A percentile compares a stretch with the other conserved stretches of the same genome.
Conservation (phyloP, 768 basidiomycete species). For the Leccinum disarticulatum region DNA sequence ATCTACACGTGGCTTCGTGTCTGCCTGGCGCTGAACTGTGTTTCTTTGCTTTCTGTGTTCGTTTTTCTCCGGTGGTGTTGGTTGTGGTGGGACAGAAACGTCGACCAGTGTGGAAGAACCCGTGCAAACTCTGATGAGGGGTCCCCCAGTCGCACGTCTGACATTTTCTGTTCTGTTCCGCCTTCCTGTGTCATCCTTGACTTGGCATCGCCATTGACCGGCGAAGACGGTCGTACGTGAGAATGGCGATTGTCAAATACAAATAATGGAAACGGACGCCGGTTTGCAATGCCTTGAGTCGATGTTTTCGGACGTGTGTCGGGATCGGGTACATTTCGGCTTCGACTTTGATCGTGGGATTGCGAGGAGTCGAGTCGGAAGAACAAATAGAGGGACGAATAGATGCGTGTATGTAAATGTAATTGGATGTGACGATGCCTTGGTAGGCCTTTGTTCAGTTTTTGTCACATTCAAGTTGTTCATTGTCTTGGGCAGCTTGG, state of each 20-base stretch:
- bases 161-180: not conserved
- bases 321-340: not conserved
- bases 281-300: not conserved
- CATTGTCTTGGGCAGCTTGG: too few relatives aligned
- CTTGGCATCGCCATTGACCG: not conserved
- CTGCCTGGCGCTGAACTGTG: not conserved
- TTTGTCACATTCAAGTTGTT: not conserved
- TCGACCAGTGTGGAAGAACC: slow-evolving; percentile 20
- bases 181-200: not conserved
- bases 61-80: not conserved
- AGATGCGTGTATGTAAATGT: not conserved
- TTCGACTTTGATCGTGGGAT: not conserved
- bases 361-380: too few relatives aligned
- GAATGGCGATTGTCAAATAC: not conserved
- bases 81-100: slow-evolving; percentile 13
- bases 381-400: not conserved
- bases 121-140: slow-evolving; percentile 18
- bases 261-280: not conserved
- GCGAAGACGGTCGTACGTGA: not conserved
- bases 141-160: not conserved
- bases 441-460: not conserved
- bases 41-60: not conserved
- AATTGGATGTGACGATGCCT: not conserved
- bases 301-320: not conserved
- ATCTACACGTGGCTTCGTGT: slow-evolving; percentile 8